Conservation (phyloP, 108 stramenopile species). For the Stephanodiscus triporus region DNA sequence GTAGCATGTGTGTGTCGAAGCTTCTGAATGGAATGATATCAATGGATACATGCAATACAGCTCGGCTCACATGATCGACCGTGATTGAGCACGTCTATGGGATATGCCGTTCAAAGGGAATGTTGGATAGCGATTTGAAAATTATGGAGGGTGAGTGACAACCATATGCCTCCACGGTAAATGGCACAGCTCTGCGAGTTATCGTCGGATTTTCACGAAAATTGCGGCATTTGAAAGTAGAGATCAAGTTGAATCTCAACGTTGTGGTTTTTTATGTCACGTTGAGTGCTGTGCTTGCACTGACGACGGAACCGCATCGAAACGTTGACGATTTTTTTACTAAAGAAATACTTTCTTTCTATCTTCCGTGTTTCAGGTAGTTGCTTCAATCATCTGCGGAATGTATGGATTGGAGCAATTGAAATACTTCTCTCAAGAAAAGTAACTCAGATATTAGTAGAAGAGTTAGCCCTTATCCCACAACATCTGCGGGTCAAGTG, state of each 20-base stretch:
- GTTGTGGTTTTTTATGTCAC: too few relatives aligned
- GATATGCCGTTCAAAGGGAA: neutral
- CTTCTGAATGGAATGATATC: neutral
- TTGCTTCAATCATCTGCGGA: neutral
- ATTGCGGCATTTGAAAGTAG: too few relatives aligned
- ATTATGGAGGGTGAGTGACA: neutral
- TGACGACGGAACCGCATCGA: too few relatives aligned
- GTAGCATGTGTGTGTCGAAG: neutral
- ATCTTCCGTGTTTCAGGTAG: too few relatives aligned
- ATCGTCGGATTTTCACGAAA: too few relatives aligned
- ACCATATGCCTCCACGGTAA: too few relatives aligned
- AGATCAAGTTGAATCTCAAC: too few relatives aligned
- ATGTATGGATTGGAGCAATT: slow-evolving; percentile 5
- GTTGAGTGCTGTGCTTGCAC: too few relatives aligned
- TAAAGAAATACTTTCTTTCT: too few relatives aligned
- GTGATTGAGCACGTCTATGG: neutral
- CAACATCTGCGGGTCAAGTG: neutral
- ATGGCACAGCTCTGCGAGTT: too few relatives aligned
- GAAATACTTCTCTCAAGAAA: neutral
- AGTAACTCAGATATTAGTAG: neutral
- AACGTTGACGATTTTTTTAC: too few relatives aligned
- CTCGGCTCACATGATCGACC: neutral
- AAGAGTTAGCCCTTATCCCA: slow-evolving; percentile 2
- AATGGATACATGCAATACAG: neutral
- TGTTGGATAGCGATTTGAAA: neutral